Base-by-base conservation (phyloP, 768 basidiomycete genomes). In the Boletus eberwhitei region DNA sequence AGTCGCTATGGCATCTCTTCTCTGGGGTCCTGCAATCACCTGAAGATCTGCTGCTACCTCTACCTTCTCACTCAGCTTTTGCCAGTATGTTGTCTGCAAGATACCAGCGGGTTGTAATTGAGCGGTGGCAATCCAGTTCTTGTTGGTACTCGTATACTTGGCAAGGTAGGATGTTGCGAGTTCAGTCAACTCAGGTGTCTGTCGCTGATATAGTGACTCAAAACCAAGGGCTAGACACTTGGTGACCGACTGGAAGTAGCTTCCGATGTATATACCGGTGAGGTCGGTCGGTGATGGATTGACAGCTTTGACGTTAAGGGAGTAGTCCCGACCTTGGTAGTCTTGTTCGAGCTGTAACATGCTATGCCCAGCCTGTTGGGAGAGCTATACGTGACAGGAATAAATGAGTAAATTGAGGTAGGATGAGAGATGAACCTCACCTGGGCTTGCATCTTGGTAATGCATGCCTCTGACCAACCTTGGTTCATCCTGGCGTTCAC, bases 261-360 rank as follows among this genome's bases (percentile, higher is more conserved):
- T 93, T 64, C 86, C 91, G 50, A 96, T 80, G 75, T 90, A 98
- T 64, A 96, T 90, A 59, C 97, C 97, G 22, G 92, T 90, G 22
- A 86, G 71, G 73, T 98, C 93, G 52, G 82, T 76, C 11, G 90
- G 88, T 48, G 86, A 93, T 8, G 94, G 95, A 75, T 99, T 98
- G 69, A 96, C 80, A 13, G 88, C 85, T 72, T 97, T 97, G 63
- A 83, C 64, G 69, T 94, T 95, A 38, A 94, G 59, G 52, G 83
- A 86, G 73, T 88, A 97, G 72, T 98, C 96, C 53, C 77, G 79
- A 24, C 94, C 96, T 62, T 85, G 82, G 70, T 89, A 89, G 72
- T 98, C 97, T 64, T 99, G 96, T 72, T 99, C 97, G 40, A 95
- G 60, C 64, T 95, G 91, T 53, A 97, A 72, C 88, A 97, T 92